Base-by-base conservation (phyloP, 1,139 yeast species). In the Arxiozyma heterogenica region DNA sequence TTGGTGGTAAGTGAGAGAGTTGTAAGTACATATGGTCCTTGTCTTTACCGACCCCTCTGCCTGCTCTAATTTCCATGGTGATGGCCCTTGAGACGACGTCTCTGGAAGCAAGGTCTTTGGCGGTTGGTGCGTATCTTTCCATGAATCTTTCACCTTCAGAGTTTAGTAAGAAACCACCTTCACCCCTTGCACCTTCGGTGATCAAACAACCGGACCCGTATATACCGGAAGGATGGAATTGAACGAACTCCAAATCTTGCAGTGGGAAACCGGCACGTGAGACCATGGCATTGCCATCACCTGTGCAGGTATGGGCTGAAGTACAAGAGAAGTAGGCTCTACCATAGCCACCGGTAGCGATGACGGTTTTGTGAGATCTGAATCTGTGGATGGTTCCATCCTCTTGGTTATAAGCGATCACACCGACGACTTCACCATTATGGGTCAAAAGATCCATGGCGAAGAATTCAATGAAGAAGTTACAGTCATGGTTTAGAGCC, bases 131-230 rank as follows among this genome's bases (percentile, higher is more conserved):
- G 71, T 93, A 93, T 75, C 98, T 86, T 79, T 93, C 98, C 98
- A 93, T 93, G 74, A 93, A 93, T 75, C 98, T 86, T 79, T 93
- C 98, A 80, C 98, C 98, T 75, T 93, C 96, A 64, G 91, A 83
- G 80, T 93, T 93, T 62, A 93, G 80, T 71, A 93, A 78, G 82
- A 82, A 91, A 61, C 98, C 98, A 82, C 98, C 98, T 79, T 93
- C 98, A 81, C 98, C 98, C 79, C 98, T 87, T 62, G 97, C 95
- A 76, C 98, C 98, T 76, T 93, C 98, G 58, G 98, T 93, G 71
- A 93, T 93, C 77, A 93, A 78, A 79, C 98, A 93, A 61, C 98
- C 98, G 51, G 98, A 90, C 57, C 98, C 98, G 74, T 93, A 93
- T 73, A 93, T 93, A 81, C 98, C 98, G 44, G 98, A 90, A 59